Percentiles rank a stretch among this genome's conserved stretches.
Conservation (phyloP, 2,329 filamentous ascomycete genomes). For the Nemania abortiva region DNA sequence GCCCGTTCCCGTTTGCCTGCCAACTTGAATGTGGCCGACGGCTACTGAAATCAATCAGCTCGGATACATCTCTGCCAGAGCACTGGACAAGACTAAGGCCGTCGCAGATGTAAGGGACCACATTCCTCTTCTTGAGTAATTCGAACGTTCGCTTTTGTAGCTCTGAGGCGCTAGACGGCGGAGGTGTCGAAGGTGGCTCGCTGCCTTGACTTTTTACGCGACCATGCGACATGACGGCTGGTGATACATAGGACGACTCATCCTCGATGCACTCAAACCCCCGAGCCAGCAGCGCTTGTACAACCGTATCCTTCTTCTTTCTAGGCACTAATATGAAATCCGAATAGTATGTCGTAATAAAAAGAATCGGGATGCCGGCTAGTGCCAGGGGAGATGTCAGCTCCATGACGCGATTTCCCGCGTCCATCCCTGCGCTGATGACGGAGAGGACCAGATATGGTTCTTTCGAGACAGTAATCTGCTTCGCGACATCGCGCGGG, state of each 20-base stretch:
- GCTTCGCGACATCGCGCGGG: constrained; percentile 62
- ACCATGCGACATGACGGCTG: constrained; percentile 54
- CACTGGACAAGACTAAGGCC: constrained; percentile 83
- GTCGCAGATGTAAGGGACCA: constrained; percentile 77
- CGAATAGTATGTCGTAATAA: constrained; percentile 97
- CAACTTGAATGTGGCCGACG: constrained; percentile 53
- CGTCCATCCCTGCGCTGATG: constrained; percentile 89
- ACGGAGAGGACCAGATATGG: constrained; percentile 91
- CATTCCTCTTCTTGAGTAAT: constrained; percentile 80
- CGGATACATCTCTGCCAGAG: constrained; percentile 71
- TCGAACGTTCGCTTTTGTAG: constrained; percentile 86
- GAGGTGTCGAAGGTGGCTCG: constrained; percentile 74
- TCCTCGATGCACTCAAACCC: constrained; percentile 87
- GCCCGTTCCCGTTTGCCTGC: constrained; percentile 54
- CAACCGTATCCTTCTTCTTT: constrained; percentile 79
- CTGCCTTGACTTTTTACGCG: constrained; percentile 51
- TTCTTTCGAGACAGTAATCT: constrained; percentile 81
- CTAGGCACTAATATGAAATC: constrained; percentile 94
- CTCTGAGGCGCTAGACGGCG: constrained; percentile 81
- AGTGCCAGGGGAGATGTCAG: constrained; percentile 90
- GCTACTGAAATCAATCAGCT: constrained; percentile 54
- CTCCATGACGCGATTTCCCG: constrained; percentile 90
- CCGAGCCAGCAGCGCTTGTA: constrained; percentile 78
- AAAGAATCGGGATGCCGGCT: constrained; percentile 95
- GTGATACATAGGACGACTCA: constrained; percentile 75